phyloP scores from a whole-genome alignment of 2,329 filamentous ascomycete genomes.

The Neonectria magnoliae region DNA sequence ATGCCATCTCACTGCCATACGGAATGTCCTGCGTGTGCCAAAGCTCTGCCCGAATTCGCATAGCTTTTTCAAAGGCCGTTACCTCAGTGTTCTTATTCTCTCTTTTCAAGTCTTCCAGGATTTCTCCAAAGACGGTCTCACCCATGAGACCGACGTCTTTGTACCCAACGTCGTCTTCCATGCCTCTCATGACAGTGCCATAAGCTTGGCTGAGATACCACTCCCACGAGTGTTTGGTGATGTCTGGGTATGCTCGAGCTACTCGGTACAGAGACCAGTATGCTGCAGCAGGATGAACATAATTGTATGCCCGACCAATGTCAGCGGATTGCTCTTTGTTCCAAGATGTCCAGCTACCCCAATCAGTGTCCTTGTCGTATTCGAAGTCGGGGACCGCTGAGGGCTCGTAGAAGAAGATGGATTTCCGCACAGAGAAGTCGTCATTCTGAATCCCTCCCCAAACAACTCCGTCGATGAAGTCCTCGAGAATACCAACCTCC shows the following conservation, averaged over 20 bases:
- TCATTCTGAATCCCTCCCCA: conserved; percentile 59
- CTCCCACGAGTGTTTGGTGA: conserved; percentile 53
- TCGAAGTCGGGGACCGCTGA: conserved; percentile 52
- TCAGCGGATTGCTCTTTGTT: conserved; percentile 56
- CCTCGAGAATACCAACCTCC: conserved; percentile 63
- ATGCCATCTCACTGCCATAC: conserved; percentile 70
- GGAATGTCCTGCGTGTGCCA: conserved; percentile 64
- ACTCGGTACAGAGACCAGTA: conserved; percentile 69
- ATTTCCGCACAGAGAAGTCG: conserved; percentile 62
- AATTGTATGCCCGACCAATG: conserved; percentile 65
- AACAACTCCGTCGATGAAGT: conserved; percentile 62
- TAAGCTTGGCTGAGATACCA: conserved; percentile 68
- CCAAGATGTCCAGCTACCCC: conserved; percentile 64
- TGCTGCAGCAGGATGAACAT: conserved; percentile 64
- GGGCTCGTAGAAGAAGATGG: conserved; percentile 67
- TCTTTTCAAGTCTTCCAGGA: conserved; percentile 60
- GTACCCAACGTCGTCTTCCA: conserved; percentile 54
- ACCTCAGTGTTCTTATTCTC: conserved; percentile 57
- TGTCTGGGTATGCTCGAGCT: conserved; percentile 58
- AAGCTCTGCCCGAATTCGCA: conserved; percentile 58
- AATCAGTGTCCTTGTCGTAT: conserved; percentile 57
- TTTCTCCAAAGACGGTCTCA: conserved; percentile 65
- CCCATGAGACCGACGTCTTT: conserved; percentile 65
- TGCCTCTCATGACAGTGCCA: conserved; percentile 56
- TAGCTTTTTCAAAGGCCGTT: conserved; percentile 52